phyloP scores from a whole-genome alignment of 2,329 filamentous ascomycete genomes.

The Madurella mycetomatis region DNA sequence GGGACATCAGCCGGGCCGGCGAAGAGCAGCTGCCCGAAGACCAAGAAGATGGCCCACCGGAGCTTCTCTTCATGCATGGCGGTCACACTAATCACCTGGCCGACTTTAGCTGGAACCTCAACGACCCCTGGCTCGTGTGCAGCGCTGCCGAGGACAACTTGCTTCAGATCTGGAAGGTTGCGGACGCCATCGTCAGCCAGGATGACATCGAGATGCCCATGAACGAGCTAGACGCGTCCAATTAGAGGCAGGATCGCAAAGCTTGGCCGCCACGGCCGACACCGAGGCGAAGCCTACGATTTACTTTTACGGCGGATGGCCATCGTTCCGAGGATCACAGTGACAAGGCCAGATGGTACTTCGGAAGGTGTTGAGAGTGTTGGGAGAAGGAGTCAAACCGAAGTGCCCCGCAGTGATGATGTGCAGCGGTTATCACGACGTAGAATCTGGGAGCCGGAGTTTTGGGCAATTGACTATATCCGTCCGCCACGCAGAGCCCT shows the following conservation, averaged over 20 bases:
- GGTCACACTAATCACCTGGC: conserved; percentile 95
- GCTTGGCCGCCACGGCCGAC: conserved; percentile 1
- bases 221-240: conserved; percentile 58
- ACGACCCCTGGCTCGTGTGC: conserved; percentile 94
- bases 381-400: too few relatives aligned
- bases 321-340: background rate
- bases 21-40: conserved; percentile 95
- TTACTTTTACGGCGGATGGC: background rate
- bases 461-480: too few relatives aligned
- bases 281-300: background rate
- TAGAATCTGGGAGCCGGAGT: too few relatives aligned
- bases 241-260: conserved; percentile 15
- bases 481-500: too few relatives aligned
- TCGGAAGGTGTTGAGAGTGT: background rate
- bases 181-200: conserved; percentile 74
- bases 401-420: too few relatives aligned
- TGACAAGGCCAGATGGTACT: background rate
- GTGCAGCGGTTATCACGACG: too few relatives aligned
- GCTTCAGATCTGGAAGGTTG: conserved; percentile 89
- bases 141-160: conserved; percentile 96
- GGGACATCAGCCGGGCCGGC: conserved; percentile 88
- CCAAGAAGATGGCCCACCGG: conserved; percentile 88
- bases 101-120: conserved; percentile 97
- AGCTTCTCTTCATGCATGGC: conserved; percentile 98
- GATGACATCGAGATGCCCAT: conserved; percentile 71